A percentile compares a stretch with the other conserved stretches of the same genome.
Evolutionary conservation across 768 basidiomycete species (phyloP).

Genomic region (Termitomyces titanicus): DNA sequence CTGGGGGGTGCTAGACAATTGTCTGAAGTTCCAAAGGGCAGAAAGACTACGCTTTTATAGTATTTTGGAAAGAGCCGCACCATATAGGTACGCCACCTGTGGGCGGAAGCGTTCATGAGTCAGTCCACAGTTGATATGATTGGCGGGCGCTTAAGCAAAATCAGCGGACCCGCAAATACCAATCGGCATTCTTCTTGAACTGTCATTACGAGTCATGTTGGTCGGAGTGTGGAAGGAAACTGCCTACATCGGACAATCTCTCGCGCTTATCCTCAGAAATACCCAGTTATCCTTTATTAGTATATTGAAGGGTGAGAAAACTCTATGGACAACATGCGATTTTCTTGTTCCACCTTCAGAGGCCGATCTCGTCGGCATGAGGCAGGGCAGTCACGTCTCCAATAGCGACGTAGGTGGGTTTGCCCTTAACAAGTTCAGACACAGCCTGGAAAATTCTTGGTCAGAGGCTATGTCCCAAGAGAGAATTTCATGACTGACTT

Average conservation of each 20-base stretch:
- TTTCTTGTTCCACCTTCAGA: conserved; percentile 37
- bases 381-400: conserved; percentile 79
- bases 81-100: neutral
- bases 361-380: conserved; percentile 78
- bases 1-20: no score
- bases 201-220: neutral
- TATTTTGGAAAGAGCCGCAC: neutral
- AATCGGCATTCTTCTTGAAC: neutral
- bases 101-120: neutral
- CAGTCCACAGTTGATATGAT: neutral
- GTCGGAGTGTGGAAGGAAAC: neutral
- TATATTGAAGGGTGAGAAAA: conserved; percentile 9
- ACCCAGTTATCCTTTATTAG: conserved; percentile 11
- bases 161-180: neutral
- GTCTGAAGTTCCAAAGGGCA: neutral
- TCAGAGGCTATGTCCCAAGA: neutral
- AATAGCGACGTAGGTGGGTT: conserved; percentile 86
- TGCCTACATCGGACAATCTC: neutral
- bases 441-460: conserved; percentile 43
- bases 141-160: no score
- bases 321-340: conserved; percentile 18
- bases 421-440: conserved; percentile 60
- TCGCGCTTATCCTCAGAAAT: conserved; percentile 3
- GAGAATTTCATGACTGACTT: conserved; percentile 41
- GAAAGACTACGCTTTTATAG: neutral